These are phyloP conservation scores for Suhomyces coccinellae DNA, from an alignment of 1,139 yeast species.

Conservation along the genomic window DNA sequence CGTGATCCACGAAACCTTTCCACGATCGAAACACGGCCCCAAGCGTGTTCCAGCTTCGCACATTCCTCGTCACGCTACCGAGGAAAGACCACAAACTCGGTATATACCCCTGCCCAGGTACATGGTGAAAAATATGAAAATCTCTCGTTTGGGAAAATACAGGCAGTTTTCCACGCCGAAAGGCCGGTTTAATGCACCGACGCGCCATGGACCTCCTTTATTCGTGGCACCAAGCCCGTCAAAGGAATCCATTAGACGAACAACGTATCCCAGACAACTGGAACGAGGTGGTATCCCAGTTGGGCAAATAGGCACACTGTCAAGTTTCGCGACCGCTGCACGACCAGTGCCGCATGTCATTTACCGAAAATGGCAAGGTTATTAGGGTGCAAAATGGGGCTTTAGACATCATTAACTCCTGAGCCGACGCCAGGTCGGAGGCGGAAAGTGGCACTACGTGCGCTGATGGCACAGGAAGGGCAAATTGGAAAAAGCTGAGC, in stretches of 20 bases:
- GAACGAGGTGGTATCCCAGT: slow-evolving; percentile 1
- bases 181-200: neutral
- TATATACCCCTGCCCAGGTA: neutral
- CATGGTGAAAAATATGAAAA: neutral
- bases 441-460: neutral
- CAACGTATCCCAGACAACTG: slow-evolving; percentile 2
- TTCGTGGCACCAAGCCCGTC: neutral
- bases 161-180: neutral
- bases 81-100: neutral
- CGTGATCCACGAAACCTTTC: no score
- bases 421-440: neutral
- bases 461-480: neutral
- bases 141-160: neutral
- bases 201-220: neutral
- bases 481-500: neutral
- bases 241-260: neutral
- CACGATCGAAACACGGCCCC: no score
- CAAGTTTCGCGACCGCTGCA: neutral
- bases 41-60: no score
- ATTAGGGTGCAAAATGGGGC: slow-evolving; percentile 5
- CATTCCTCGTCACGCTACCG: no score
- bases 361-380: slow-evolving; percentile 4
- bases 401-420: neutral
- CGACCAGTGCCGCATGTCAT: slow-evolving; percentile 5
- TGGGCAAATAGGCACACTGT: slow-evolving; percentile 2